A percentile compares a stretch with the other conserved stretches of the same genome.
Evolutionary conservation across 176 grass and related monocot genomes (phyloP).

Genomic region (Echinochloa phyllopogon): DNA sequence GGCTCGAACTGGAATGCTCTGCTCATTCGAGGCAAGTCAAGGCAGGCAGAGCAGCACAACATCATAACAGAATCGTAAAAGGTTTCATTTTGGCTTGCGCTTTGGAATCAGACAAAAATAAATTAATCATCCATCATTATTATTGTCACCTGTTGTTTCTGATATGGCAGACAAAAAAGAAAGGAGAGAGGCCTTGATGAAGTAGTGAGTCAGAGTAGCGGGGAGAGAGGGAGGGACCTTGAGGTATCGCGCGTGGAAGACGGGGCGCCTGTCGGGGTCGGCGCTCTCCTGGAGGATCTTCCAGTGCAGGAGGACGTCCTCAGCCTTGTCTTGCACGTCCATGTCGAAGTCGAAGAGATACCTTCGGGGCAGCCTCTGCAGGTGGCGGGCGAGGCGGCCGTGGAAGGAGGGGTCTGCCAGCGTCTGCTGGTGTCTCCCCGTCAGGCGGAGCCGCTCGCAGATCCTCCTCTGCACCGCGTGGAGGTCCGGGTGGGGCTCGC

Average conservation of each 20-base stretch:
- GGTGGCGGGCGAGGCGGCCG: constrained; percentile 52
- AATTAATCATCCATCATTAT: neutral
- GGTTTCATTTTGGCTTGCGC: neutral
- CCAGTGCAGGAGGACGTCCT: constrained; percentile 77
- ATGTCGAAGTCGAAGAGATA: constrained; percentile 65
- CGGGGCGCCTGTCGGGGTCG: constrained; percentile 46
- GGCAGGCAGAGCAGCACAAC: neutral
- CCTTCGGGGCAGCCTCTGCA: constrained; percentile 56
- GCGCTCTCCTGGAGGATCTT: constrained; percentile 62
- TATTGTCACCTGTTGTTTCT: neutral
- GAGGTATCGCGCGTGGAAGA: constrained; percentile 70
- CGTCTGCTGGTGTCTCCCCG: constrained; percentile 32
- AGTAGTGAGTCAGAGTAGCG: too few species aligned
- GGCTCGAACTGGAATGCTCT: neutral
- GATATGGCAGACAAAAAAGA: neutral
- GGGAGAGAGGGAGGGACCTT: constrained; percentile 31
- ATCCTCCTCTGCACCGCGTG: constrained; percentile 40
- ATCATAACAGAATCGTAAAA: neutral
- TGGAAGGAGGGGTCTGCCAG: constrained; percentile 27
- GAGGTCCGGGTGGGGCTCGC: neutral
- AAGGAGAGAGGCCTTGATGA: neutral
- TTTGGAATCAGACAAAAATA: neutral
- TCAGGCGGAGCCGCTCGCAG: constrained; percentile 50
- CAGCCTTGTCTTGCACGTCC: constrained; percentile 34
- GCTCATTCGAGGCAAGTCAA: neutral